Conservation (phyloP, 2,329 filamentous ascomycete species). For the Elsinoe fawcettii region DNA sequence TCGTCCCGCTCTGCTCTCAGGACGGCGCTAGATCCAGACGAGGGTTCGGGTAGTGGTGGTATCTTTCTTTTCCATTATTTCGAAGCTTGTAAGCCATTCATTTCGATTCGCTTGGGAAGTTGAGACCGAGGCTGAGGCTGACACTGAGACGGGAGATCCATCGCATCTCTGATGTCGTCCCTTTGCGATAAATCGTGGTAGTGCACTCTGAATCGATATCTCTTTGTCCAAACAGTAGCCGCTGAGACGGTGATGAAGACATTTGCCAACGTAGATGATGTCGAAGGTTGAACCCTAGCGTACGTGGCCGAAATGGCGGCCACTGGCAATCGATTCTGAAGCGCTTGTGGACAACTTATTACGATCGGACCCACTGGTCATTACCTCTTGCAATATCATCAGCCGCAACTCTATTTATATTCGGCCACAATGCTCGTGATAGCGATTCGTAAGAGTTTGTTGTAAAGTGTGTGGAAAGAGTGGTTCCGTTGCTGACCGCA, state of each 20-base stretch:
- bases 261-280: background rate
- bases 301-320: background rate
- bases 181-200: background rate
- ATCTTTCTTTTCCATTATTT: background rate
- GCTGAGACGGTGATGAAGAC: background rate
- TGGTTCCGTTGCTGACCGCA: background rate
- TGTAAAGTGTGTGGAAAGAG: background rate
- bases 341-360: background rate
- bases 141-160: background rate
- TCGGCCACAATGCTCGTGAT: background rate
- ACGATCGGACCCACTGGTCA: background rate
- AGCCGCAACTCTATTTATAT: slow-evolving; percentile 2
- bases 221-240: background rate
- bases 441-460: background rate
- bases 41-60: background rate
- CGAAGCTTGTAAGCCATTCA: background rate
- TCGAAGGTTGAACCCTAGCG: background rate
- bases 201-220: background rate
- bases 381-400: background rate
- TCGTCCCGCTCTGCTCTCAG: background rate
- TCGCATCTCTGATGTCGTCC: background rate
- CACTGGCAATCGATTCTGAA: background rate
- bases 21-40: background rate
- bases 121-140: background rate
- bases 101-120: background rate